Evolutionary conservation across 2,329 filamentous ascomycete genomes (phyloP).

Genomic region (Stachybotrys echinatus): DNA sequence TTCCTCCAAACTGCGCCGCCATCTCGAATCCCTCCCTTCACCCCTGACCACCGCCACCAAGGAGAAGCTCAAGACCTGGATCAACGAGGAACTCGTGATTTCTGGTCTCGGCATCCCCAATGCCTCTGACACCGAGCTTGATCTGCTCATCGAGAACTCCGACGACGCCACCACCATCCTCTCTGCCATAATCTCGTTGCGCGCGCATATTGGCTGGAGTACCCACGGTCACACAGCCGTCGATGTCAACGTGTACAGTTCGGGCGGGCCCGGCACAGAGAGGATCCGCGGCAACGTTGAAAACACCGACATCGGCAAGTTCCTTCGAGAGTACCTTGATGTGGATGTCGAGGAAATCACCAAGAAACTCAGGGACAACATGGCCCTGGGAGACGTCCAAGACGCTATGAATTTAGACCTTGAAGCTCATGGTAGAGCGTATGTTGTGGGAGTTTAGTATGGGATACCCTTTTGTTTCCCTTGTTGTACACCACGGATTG

Average conservation of each 20-base stretch:
- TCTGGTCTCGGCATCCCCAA: slow-evolving; percentile 73
- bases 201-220: slow-evolving; percentile 88
- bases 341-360: slow-evolving; percentile 78
- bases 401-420: neutral
- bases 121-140: slow-evolving; percentile 65
- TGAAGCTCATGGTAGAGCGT: neutral
- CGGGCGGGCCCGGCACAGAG: slow-evolving; percentile 57
- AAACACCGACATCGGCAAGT: slow-evolving; percentile 87
- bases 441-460: neutral
- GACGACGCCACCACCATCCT: slow-evolving; percentile 54
- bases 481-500: neutral
- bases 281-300: slow-evolving; percentile 80
- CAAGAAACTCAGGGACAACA: slow-evolving; percentile 61
- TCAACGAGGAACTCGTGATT: slow-evolving; percentile 62
- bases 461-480: neutral
- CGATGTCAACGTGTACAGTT: slow-evolving; percentile 95
- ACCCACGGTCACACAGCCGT: slow-evolving; percentile 91
- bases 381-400: slow-evolving; percentile 10
- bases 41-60: slow-evolving; percentile 17
- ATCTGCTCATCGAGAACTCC: slow-evolving; percentile 55
- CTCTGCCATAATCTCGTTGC: slow-evolving; percentile 78
- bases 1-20: slow-evolving; percentile 52
- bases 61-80: slow-evolving; percentile 52
- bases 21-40: slow-evolving; percentile 40
- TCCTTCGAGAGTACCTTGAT: slow-evolving; percentile 71